Percentiles rank a stretch among this genome's conserved stretches.
phyloP scores from a whole-genome alignment of 1,139 yeast species.

The Protomyces inouyei region DNA sequence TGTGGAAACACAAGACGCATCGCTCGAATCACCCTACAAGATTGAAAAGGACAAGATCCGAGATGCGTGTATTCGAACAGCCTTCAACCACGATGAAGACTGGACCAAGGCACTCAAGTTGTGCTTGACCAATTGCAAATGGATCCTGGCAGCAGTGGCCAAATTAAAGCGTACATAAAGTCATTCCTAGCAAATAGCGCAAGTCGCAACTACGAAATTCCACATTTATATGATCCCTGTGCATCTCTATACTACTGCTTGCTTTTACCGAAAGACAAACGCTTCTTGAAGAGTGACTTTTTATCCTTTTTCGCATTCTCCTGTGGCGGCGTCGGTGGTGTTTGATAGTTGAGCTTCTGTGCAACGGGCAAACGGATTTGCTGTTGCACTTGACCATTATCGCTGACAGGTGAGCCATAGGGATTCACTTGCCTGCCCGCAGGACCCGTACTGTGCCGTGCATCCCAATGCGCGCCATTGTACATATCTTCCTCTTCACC shows the following conservation, averaged over 20 bases:
- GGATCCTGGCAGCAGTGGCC: constrained; percentile 40
- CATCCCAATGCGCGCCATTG: background rate
- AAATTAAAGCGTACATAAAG: background rate
- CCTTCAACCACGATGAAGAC: constrained; percentile 53
- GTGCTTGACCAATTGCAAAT: constrained; percentile 57
- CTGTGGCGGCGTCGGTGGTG: constrained; percentile 25
- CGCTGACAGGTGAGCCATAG: constrained; percentile 23
- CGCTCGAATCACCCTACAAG: constrained; percentile 59
- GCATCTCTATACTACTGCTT: background rate
- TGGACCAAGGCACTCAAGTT: constrained; percentile 92
- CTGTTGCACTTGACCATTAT: constrained; percentile 8
- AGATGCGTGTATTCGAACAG: constrained; percentile 64
- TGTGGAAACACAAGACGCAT: constrained; percentile 47
- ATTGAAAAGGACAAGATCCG: constrained; percentile 66
- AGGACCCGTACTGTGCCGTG: constrained; percentile 3
- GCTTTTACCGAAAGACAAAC: constrained; percentile 24
- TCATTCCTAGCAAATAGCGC: background rate
- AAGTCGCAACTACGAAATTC: too few species aligned
- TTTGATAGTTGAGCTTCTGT: constrained; percentile 10
- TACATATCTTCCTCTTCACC: constrained; percentile 9
- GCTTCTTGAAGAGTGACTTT: constrained; percentile 16
- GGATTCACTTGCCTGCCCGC: background rate
- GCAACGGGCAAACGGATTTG: constrained; percentile 5
- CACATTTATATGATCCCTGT: too few species aligned
- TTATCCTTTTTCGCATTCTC: constrained; percentile 11